A percentile compares a stretch with the other conserved stretches of the same genome.
phyloP scores from a whole-genome alignment of 2,329 filamentous ascomycete species.

The Penicillium sp. region DNA sequence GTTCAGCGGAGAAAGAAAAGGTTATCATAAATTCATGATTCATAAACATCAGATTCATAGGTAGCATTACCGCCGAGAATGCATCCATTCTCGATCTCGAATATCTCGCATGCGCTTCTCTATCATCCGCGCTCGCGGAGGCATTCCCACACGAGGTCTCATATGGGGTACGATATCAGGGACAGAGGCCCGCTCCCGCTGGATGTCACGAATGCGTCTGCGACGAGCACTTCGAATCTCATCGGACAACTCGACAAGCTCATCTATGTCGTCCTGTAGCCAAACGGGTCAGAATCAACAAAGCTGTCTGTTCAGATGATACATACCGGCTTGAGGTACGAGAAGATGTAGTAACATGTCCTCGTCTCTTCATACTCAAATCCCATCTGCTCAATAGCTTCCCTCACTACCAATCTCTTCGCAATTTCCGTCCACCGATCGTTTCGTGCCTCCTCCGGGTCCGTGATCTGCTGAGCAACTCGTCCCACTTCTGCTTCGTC shows the following conservation, averaged over 20 bases:
- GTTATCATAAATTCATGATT: background rate
- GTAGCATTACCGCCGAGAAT: constrained; percentile 17
- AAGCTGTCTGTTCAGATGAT: background rate
- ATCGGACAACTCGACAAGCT: constrained; percentile 78
- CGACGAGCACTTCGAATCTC: constrained; percentile 69
- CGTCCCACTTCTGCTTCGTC: constrained; percentile 58
- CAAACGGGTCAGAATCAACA: background rate
- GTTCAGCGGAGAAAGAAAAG: background rate
- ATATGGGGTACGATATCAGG: background rate
- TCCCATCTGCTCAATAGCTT: constrained; percentile 79
- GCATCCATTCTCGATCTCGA: constrained; percentile 28
- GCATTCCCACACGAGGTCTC: constrained; percentile 15
- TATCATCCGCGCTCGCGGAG: constrained; percentile 20
- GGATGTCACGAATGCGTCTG: constrained; percentile 59
- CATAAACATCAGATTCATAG: background rate
- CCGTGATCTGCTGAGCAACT: constrained; percentile 46
- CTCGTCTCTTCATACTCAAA: constrained; percentile 92
- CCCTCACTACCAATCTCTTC: constrained; percentile 81
- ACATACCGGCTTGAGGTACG: constrained; percentile 84
- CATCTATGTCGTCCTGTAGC: constrained; percentile 76
- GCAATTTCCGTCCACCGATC: constrained; percentile 97
- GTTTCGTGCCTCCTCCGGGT: constrained; percentile 42
- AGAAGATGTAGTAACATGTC: constrained; percentile 86
- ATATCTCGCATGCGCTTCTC: constrained; percentile 26
- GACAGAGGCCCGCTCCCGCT: constrained; percentile 43